Conservation (phyloP, 176 grass and related monocot genomes). For the Aegilops tauschii region DNA sequence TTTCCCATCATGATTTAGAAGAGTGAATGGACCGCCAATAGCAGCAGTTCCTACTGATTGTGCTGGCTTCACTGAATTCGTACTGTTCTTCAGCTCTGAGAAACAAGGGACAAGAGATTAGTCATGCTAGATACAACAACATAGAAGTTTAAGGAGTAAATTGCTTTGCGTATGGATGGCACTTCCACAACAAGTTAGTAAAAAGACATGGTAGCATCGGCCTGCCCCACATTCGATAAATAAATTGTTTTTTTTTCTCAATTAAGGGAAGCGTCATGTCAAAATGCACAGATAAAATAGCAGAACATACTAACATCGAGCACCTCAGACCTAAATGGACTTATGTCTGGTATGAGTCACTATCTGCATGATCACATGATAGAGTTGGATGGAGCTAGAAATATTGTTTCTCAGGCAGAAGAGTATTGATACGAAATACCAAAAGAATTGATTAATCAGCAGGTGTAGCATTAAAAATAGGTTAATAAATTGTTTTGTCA, state of each 20-base stretch:
- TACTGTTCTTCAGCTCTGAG: conserved; percentile 67
- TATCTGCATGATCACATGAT: conserved; percentile 15
- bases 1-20: conserved; percentile 69
- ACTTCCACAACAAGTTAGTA: neutral
- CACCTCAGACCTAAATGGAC: neutral
- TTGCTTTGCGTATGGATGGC: neutral
- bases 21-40: conserved; percentile 81
- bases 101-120: conserved; percentile 9
- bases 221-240: neutral
- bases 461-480: neutral
- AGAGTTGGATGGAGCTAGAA: neutral
- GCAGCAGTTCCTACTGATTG: conserved; percentile 65
- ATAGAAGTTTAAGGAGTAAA: neutral
- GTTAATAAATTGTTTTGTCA: neutral
- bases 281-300: neutral
- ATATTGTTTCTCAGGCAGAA: neutral
- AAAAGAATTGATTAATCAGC: neutral
- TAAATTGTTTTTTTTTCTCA: neutral
- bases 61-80: conserved; percentile 56
- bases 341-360: neutral
- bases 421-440: neutral
- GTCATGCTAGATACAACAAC: neutral
- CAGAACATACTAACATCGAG: neutral
- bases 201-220: neutral
- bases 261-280: neutral